Evolutionary conservation across 2,329 filamentous ascomycete species (phyloP).

Genomic region (Penicillium olsonii): DNA sequence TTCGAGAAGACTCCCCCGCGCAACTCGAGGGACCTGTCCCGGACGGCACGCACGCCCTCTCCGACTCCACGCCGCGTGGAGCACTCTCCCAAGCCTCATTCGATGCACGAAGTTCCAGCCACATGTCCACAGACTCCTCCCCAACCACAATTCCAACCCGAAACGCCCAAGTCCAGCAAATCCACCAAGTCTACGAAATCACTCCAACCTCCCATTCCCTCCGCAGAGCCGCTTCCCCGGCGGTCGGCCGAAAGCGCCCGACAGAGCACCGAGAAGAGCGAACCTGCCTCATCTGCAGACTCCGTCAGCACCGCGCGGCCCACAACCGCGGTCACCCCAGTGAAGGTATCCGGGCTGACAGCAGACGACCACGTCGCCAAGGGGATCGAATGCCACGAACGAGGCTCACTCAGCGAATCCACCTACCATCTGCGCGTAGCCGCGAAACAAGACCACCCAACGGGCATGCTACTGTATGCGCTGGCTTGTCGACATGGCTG

Average conservation of each 20-base stretch:
- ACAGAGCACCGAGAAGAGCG: slow-evolving; percentile 32
- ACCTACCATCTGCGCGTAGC: slow-evolving; percentile 94
- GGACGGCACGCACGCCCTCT: slow-evolving; percentile 33
- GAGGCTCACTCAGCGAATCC: slow-evolving; percentile 84
- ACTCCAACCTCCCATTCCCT: slow-evolving; percentile 7
- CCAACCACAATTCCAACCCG: neutral
- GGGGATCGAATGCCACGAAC: slow-evolving; percentile 86
- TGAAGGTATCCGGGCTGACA: slow-evolving; percentile 32
- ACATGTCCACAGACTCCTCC: neutral
- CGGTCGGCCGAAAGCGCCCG: slow-evolving; percentile 16
- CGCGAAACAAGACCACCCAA: slow-evolving; percentile 80
- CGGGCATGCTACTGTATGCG: slow-evolving; percentile 94
- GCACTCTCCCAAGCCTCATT: slow-evolving; percentile 30
- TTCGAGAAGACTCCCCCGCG: slow-evolving; percentile 43
- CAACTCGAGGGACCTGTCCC: slow-evolving; percentile 24
- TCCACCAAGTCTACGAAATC: slow-evolving; percentile 10
- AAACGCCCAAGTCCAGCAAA: slow-evolving; percentile 10
- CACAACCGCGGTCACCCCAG: slow-evolving; percentile 33
- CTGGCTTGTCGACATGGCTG: slow-evolving; percentile 94
- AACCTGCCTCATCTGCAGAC: slow-evolving; percentile 57
- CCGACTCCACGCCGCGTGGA: slow-evolving; percentile 27
- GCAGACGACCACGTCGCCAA: slow-evolving; percentile 86
- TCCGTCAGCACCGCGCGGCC: slow-evolving; percentile 65
- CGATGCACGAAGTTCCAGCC: slow-evolving; percentile 27
- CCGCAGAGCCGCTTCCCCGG: slow-evolving; percentile 3